Base-by-base conservation (phyloP, 805 yeast genomes). In the Saccharomyces jurei region DNA sequence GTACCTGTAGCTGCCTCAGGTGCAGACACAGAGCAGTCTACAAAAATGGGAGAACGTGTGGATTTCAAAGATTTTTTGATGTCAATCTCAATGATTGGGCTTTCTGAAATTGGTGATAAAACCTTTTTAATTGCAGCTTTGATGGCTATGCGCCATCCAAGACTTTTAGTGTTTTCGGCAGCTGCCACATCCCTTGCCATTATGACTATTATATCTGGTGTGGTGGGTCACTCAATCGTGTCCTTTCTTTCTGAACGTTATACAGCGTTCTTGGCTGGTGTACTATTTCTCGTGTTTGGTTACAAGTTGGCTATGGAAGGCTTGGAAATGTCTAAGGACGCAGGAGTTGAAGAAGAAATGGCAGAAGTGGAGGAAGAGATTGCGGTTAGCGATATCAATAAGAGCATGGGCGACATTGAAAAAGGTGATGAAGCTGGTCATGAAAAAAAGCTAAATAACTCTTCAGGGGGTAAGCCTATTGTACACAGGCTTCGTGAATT, bases 41-140 rank as follows among this genome's bases (percentile, higher is more conserved):
- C 4, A 22, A 36, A 9, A 0, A 36, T n/a, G 44, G 44, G 4
- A 28, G 30, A 11, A 10, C 51, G 26, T n/a, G 17, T 58, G 22
- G 61, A 71, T 8, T 44, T 55, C 41, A 60, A 61, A 25, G 80
- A 95, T 2, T 86, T 94, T 61, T 63, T 87, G 56, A 82, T 92
- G 84, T 81, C 98, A 1, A 74, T 84, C 32, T 81, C 92, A 14
- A 94, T 94, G 99, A 94, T 94, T 65, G 74, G 88, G 31, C 87
- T 90, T n/a, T 87, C 96, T 29, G 99, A 94, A 71, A 86, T 94
- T 56, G 99, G 99, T 56, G 99, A 94, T 71, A 94, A 94, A 74
- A 94, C 99, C 0, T 94, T 94, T 68, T 78, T 94, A 60, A 89
- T 94, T 63, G 97, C 99, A 36, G 98, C 97, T 1, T 77, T 94